Percentiles rank a stretch among this genome's conserved stretches.
Evolutionary conservation across 495 filamentous ascomycete species (phyloP).

Genomic region (Lindgomyces ingoldianus): DNA sequence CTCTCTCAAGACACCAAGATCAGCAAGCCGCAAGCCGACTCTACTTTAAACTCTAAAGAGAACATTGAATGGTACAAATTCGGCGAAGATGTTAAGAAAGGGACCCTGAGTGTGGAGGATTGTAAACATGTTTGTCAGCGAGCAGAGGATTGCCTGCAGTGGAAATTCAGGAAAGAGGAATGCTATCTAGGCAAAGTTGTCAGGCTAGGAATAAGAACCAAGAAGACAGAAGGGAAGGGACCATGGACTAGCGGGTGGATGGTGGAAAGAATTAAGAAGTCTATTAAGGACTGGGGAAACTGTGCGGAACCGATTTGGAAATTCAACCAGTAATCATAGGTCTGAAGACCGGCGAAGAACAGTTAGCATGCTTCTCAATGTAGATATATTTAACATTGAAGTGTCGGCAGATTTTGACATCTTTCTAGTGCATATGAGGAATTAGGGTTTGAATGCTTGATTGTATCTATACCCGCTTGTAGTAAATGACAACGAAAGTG

Average conservation of each 20-base stretch:
- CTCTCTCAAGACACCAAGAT: conserved; percentile 37
- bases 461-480: too few relatives aligned
- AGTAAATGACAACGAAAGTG: too few relatives aligned
- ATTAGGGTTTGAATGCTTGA: too few relatives aligned
- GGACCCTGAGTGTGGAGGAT: conserved; percentile 13
- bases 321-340: conserved; percentile 35
- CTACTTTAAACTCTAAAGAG: background rate
- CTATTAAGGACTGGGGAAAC: conserved; percentile 16
- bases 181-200: conserved; percentile 30
- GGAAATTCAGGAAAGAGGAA: conserved; percentile 19
- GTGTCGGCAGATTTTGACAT: too few relatives aligned
- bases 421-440: too few relatives aligned
- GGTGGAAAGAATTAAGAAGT: conserved; percentile 27
- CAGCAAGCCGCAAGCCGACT: background rate
- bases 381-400: too few relatives aligned
- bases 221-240: conserved; percentile 9
- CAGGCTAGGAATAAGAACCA: conserved; percentile 12
- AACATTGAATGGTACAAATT: conserved; percentile 1
- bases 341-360: too few relatives aligned
- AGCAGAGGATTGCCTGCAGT: conserved; percentile 36
- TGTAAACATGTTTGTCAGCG: conserved; percentile 26
- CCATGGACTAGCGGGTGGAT: conserved; percentile 35
- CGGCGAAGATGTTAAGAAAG: conserved; percentile 6
- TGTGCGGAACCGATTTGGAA: conserved; percentile 27
- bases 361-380: too few relatives aligned